Percentiles rank a stretch among this genome's conserved stretches.
phyloP scores from a whole-genome alignment of 2,329 filamentous ascomycete species.

The Pseudogymnoascus destructans region DNA sequence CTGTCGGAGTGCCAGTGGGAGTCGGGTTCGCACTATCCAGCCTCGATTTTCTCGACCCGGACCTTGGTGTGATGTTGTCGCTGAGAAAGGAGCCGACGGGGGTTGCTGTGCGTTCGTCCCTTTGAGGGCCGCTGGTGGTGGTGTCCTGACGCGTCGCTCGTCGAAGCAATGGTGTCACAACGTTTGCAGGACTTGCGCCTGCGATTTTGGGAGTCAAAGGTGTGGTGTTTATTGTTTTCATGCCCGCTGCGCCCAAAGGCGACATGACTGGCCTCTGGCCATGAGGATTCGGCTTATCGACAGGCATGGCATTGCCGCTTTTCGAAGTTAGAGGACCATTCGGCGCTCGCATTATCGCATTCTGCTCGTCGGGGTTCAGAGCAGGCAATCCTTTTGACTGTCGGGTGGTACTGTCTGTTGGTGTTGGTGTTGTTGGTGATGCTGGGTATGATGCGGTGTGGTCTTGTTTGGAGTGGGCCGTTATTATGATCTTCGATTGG shows the following conservation, averaged over 20 bases:
- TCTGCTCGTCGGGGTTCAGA: constrained; percentile 20
- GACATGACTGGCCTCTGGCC: constrained; percentile 52
- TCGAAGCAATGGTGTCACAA: constrained; percentile 27
- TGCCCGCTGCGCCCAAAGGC: constrained; percentile 48
- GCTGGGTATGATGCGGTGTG: constrained; percentile 3
- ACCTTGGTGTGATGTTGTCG: constrained; percentile 66
- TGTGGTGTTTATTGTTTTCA: constrained; percentile 38
- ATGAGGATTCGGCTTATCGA: constrained; percentile 38
- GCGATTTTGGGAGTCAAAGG: constrained; percentile 48
- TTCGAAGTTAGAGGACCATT: constrained; percentile 19
- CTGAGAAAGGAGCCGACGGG: constrained; percentile 44
- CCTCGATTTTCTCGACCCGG: constrained; percentile 58
- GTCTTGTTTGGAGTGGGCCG: constrained; percentile 7
- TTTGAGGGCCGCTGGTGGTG: constrained; percentile 16
- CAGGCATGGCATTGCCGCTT: constrained; percentile 30
- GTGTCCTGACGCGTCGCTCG: constrained; percentile 35
- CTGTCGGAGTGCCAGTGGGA: constrained; percentile 45
- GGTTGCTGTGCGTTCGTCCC: constrained; percentile 37
- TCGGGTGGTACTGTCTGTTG: constrained; percentile 14
- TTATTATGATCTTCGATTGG: constrained; percentile 6
- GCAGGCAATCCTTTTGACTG: constrained; percentile 7
- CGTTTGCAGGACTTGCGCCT: constrained; percentile 23
- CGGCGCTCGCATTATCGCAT: constrained; percentile 35
- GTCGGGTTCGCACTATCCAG: constrained; percentile 56
- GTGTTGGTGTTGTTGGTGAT: constrained; percentile 13